A percentile compares a stretch with the other conserved stretches of the same genome.
Evolutionary conservation across 1,284 basidiomycete species (phyloP).

Genomic region (Ustilago cynodontis): DNA sequence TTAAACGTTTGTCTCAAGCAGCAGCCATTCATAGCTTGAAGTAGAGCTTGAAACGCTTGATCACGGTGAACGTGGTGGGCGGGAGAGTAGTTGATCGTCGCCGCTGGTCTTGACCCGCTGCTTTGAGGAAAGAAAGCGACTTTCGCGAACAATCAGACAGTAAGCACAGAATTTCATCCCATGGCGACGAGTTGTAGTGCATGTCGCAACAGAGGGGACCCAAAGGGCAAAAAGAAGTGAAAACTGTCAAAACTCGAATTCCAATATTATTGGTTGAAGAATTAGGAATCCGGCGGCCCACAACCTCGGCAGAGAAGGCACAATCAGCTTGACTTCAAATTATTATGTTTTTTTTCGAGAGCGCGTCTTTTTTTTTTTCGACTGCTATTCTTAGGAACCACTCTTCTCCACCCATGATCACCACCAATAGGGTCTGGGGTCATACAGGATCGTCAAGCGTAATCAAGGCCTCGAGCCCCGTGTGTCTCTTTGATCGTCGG

Average conservation of each 20-base stretch:
- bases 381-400: background rate
- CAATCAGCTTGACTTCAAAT: background rate
- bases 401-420: background rate
- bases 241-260: background rate
- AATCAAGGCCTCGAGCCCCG: background rate
- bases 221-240: no score
- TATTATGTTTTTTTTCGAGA: background rate
- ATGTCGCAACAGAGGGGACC: no score
- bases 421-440: no score
- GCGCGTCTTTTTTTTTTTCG: background rate
- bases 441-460: background rate
- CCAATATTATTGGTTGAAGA: background rate
- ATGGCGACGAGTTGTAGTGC: no score
- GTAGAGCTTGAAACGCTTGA: background rate
- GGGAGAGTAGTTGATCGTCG: no score
- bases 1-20: background rate
- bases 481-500: background rate
- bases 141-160: no score
- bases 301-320: background rate
- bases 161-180: no score
- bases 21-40: no score
- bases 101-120: no score
- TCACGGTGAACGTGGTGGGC: background rate
- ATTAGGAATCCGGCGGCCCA: slow-evolving; percentile 1
- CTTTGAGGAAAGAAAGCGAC: no score